Conservation (phyloP, 352 stramenopile species). For the Phytophthora melonis region DNA sequence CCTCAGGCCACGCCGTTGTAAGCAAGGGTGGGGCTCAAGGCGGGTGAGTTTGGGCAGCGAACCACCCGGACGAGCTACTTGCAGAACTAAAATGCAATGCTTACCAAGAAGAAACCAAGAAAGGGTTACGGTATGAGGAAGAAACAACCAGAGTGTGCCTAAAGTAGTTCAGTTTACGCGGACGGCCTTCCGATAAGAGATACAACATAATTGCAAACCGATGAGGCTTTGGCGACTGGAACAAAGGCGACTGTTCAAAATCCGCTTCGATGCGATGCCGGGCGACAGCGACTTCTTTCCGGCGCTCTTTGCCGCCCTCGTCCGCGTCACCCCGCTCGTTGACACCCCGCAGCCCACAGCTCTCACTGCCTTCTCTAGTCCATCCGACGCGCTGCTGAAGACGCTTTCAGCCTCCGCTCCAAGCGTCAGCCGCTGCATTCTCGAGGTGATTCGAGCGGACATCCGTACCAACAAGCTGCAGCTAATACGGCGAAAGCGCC, state of each 20-base stretch:
- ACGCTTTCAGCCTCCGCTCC: slow-evolving; percentile 15
- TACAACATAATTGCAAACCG: too few relatives aligned
- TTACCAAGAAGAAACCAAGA: too few relatives aligned
- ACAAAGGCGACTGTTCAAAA: slow-evolving; percentile 22
- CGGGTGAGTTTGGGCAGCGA: too few relatives aligned
- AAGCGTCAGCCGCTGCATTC: slow-evolving; percentile 5
- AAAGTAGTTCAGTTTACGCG: too few relatives aligned
- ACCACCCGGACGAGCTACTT: too few relatives aligned
- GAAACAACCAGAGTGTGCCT: too few relatives aligned
- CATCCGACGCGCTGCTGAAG: slow-evolving; percentile 12
- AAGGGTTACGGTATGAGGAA: too few relatives aligned
- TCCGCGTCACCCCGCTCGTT: not conserved
- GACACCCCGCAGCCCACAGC: not conserved
- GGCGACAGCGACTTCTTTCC: slow-evolving; percentile 24
- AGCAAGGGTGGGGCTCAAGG: too few relatives aligned
- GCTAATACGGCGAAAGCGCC: slow-evolving; percentile 19
- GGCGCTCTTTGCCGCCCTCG: slow-evolving; percentile 24
- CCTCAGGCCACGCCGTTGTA: too few relatives aligned
- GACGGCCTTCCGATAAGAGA: too few relatives aligned
- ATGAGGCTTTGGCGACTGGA: too few relatives aligned
- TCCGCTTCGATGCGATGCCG: slow-evolving; percentile 5
- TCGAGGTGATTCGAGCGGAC: slow-evolving; percentile 22
- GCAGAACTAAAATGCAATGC: too few relatives aligned
- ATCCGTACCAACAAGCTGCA: slow-evolving; percentile 13
- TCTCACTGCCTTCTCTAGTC: not conserved